Conservation (phyloP, 148 eudicot species). For the Cornus florida region DNA sequence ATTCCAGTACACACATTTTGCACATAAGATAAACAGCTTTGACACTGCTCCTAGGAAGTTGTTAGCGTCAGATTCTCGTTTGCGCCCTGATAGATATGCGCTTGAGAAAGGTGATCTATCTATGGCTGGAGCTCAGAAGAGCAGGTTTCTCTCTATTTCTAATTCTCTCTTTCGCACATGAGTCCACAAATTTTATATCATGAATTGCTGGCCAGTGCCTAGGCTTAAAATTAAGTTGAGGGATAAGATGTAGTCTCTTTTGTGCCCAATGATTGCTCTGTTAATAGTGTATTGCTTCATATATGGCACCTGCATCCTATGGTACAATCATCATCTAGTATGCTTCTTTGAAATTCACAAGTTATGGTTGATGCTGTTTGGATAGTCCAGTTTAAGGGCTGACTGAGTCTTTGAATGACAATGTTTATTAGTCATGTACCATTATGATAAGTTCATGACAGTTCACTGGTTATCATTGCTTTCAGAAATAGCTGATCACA, state of each 20-base stretch:
- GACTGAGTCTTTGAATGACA: too few species aligned
- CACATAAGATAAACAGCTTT: constrained; percentile 73
- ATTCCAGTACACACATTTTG: constrained; percentile 67
- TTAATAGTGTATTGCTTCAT: neutral
- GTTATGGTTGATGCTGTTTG: neutral
- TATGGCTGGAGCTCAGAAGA: constrained; percentile 66
- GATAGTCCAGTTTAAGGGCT: neutral
- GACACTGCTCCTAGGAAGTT: constrained; percentile 73
- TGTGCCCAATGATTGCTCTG: neutral
- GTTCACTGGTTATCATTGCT: neutral
- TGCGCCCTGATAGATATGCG: constrained; percentile 72
- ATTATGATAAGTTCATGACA: neutral
- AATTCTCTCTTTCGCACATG: neutral
- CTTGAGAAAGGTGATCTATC: constrained; percentile 74
- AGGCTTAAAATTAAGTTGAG: neutral
- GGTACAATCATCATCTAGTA: neutral
- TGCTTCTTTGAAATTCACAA: neutral
- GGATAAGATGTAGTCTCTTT: neutral
- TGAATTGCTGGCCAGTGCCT: neutral
- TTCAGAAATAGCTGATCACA: neutral
- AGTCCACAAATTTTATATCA: neutral
- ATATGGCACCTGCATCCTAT: neutral
- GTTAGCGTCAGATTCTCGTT: constrained; percentile 69
- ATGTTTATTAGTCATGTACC: neutral
- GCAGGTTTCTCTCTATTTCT: constrained; percentile 41